Base-by-base conservation (phyloP, 225 moss, liverwort and hornwort genomes). In the Antitrichia curtipendula region DNA sequence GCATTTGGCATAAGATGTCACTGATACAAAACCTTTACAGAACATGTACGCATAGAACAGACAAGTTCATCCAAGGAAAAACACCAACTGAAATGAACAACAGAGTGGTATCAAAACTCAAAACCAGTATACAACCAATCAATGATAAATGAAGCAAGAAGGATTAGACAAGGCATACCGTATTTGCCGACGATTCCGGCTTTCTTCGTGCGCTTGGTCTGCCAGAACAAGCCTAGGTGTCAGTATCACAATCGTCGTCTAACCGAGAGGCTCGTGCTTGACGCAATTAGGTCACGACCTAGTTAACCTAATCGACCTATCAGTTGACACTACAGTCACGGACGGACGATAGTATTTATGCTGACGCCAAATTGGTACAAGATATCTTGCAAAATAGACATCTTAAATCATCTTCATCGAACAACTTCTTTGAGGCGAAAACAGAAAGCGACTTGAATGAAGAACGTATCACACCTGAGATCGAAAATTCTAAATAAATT, bases 151-250 rank as follows among this genome's bases (percentile, higher is more conserved):
- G 18, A 23, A 40, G 12, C 41, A 38, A 65, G 23, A 16, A 69
- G 6, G 3, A 12, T 34, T 5, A 18, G 7, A 16, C 14, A 62
- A 32, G 6, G 76, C 91, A 56, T 86, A 95, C 96, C 96, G 56
- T 96, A 96, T 58, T 96, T 96, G 88, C 96, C 96, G 83, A 96
- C 95, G 43, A 96, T 96, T 88, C 96, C 96, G 86, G 96, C 96
- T 91, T 96, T 96, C 90, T 96, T 96, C 86, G 96, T 96, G 84
- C 96, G 96, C 91, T 96, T 96, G 84, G 96, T 94, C 95, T 96
- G 94, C 63, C 84, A 89, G 13, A 59, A 75, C 3, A 19, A 87
- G 10, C 23, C 15, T 36, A 43, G 19, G 64, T 53, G n/a, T 88
- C 52, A 85, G 57, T 23, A 80, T 23, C 36, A 54, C 29, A 70